phyloP scores from a whole-genome alignment of 768 basidiomycete species.

The Cystofilobasidium macerans region DNA sequence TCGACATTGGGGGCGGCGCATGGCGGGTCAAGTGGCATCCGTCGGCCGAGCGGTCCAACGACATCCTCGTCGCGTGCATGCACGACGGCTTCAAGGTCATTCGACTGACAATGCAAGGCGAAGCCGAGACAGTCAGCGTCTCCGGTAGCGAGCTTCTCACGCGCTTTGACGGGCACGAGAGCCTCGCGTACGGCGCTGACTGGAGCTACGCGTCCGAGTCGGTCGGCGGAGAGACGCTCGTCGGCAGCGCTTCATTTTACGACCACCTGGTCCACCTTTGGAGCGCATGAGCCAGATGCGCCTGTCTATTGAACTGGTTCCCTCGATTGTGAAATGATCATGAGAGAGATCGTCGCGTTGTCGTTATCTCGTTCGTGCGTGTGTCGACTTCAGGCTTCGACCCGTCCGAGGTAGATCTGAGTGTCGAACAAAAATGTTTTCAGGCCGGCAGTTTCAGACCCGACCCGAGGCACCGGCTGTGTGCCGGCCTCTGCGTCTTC shows the following conservation, averaged over 20 bases:
- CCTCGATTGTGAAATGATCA: no score
- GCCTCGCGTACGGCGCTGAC: slow-evolving; percentile 83
- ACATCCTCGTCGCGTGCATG: slow-evolving; percentile 92
- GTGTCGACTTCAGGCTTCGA: no score
- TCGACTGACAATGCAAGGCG: slow-evolving; percentile 40
- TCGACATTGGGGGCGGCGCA: slow-evolving; percentile 74
- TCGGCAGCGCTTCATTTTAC: slow-evolving; percentile 92
- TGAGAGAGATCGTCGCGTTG: no score
- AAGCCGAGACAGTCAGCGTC: slow-evolving; percentile 17
- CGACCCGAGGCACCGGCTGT: slow-evolving; percentile 44
- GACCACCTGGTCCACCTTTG: slow-evolving; percentile 76
- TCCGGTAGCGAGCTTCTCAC: slow-evolving; percentile 40
- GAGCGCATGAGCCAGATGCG: slow-evolving; percentile 56
- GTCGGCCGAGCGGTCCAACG: slow-evolving; percentile 49
- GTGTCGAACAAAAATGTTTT: slow-evolving; percentile 87
- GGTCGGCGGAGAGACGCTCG: slow-evolving; percentile 40
- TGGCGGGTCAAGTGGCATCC: slow-evolving; percentile 99
- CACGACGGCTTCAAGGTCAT: slow-evolving; percentile 90
- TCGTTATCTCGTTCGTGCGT: no score
- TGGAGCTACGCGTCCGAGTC: slow-evolving; percentile 51
- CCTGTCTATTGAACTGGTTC: no score
- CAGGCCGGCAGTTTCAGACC: slow-evolving; percentile 42
- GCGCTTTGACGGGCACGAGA: slow-evolving; percentile 63
- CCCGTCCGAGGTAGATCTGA: slow-evolving; percentile 63
- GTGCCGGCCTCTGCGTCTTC: slow-evolving; percentile 32